These are phyloP conservation scores for Astrothelium macrocarpum DNA, from an alignment of 495 filamentous ascomycete genomes.

Conservation along the genomic window DNA sequence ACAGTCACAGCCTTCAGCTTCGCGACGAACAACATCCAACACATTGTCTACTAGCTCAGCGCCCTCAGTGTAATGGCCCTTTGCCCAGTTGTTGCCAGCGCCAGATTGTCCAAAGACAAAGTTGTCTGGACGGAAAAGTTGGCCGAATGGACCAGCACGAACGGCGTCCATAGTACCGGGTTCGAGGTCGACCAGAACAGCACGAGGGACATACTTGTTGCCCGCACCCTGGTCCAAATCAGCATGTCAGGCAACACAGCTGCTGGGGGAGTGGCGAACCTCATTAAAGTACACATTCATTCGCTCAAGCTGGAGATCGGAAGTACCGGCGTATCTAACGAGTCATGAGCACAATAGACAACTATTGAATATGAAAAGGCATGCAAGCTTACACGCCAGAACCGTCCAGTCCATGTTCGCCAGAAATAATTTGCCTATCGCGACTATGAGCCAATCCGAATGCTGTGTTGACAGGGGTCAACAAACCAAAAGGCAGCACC, in stretches of 20 bases:
- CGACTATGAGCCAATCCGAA: slow-evolving; percentile 11
- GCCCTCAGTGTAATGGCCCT: slow-evolving; percentile 99
- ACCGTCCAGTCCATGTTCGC: slow-evolving; percentile 97
- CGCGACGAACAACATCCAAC: slow-evolving; percentile 95
- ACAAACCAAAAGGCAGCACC: slow-evolving; percentile 97
- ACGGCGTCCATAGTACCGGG: slow-evolving; percentile 99
- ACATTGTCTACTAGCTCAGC: slow-evolving; percentile 98
- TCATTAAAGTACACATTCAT: slow-evolving; percentile 99
- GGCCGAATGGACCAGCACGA: slow-evolving; percentile 95
- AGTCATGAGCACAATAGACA: slow-evolving; percentile 20
- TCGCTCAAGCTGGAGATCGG: slow-evolving; percentile 97
- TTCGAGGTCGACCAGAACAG: slow-evolving; percentile 98
- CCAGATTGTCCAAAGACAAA: slow-evolving; percentile 99
- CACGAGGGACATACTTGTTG: slow-evolving; percentile 99
- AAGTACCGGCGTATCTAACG: slow-evolving; percentile 88
- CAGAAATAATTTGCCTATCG: slow-evolving; percentile 85
- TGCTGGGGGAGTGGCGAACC: slow-evolving; percentile 43
- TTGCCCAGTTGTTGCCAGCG: slow-evolving; percentile 99
- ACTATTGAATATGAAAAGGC: not conserved
- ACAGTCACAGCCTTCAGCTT: slow-evolving; percentile 98
- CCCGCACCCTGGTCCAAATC: slow-evolving; percentile 57
- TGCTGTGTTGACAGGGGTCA: slow-evolving; percentile 18
- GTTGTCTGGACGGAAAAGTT: slow-evolving; percentile 99
- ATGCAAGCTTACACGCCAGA: slow-evolving; percentile 66
- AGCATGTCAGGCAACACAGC: slow-evolving; percentile 15